Base-by-base conservation (phyloP, 495 filamentous ascomycete species). In the Clohesyomyces aquaticus region DNA sequence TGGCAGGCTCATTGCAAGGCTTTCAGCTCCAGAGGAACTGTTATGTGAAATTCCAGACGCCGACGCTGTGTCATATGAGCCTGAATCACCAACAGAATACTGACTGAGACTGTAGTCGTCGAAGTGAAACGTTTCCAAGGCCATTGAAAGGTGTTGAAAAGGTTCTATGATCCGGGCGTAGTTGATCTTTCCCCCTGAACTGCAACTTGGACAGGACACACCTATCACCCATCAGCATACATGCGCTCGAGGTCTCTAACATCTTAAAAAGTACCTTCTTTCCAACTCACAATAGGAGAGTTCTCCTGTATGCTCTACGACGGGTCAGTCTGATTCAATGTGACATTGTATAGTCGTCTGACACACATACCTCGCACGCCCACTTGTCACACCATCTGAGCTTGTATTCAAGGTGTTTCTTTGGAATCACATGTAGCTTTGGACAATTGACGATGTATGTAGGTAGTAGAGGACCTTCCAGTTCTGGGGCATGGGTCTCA, bases 341-440 rank as follows among this genome's bases (percentile, higher is more conserved):
- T 14, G 14, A 38, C 6, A 47, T n/a, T n/a, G 14, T 4, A 45
- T 35, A 22, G 35, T 1, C 1, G 19, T 43, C 50, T n/a, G 0
- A 9, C 21, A 1, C 4, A 1, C 52, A 41, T 58, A 67, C 64
- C 59, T 68, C 65, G 19, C 54, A 69, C 8, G 66, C 66, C 66
- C 66, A 69, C 22, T 69, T 69, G 27, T 69, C 66, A 22, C 50
- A 49, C 66, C 66, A 69, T 19, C 66, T 47, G 0, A 69, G 50
- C 41, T 65, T 69, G 28, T 69, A 69, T 45, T 56, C 60, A 8
- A 69, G 52, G 18, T 28, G 41, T 28, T 58, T 65, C 50, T 58
- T 65, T 2, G 66, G 62, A 16, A 69, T 26, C 1, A 61, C 61
- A 43, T 69, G 66, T 11, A 69, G 51, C 45, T 65, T 61, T 14